Evolutionary conservation across 805 yeast genomes (phyloP).

Genomic region (Kazachstania martiniae): DNA sequence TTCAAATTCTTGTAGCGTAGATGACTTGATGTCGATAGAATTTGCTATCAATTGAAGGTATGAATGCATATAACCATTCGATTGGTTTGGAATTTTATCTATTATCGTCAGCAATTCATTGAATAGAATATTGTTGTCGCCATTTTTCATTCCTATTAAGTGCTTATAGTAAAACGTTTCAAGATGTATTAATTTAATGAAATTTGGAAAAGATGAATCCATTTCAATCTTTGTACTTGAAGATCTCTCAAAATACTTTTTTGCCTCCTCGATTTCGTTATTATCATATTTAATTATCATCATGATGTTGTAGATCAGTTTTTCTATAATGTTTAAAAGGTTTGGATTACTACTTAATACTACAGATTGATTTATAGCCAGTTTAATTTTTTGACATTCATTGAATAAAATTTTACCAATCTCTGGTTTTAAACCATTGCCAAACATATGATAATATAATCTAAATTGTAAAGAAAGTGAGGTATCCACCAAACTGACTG

Average conservation of each 20-base stretch:
- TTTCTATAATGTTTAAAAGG: slow-evolving; percentile 7
- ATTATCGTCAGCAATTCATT: slow-evolving; percentile 8
- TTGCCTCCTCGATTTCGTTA: slow-evolving; percentile 5
- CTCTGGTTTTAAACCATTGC: slow-evolving; percentile 6
- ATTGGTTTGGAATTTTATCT: slow-evolving; percentile 12
- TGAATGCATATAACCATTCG: slow-evolving; percentile 18
- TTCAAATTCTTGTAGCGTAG: neutral
- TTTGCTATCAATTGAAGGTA: slow-evolving; percentile 16
- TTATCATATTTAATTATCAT: slow-evolving; percentile 9
- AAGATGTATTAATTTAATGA: slow-evolving; percentile 10
- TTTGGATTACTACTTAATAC: slow-evolving; percentile 3
- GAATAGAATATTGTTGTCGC: slow-evolving; percentile 1
- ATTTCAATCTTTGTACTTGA: slow-evolving; percentile 1
- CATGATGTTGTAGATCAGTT: slow-evolving; percentile 11
- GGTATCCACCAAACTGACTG: slow-evolving; percentile 11
- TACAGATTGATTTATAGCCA: slow-evolving; percentile 4
- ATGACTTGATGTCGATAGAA: slow-evolving; percentile 1
- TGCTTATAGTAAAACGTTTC: slow-evolving; percentile 17
- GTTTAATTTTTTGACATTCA: slow-evolving; percentile 11
- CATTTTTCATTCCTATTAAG: neutral
- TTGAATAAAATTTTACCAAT: slow-evolving; percentile 11
- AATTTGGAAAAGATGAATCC: neutral
- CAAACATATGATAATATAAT: slow-evolving; percentile 18
- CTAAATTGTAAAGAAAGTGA: slow-evolving; percentile 22
- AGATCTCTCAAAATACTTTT: slow-evolving; percentile 5